Evolutionary conservation across 148 eudicot genomes (phyloP).

Genomic region (Chenopodium formosanum): DNA sequence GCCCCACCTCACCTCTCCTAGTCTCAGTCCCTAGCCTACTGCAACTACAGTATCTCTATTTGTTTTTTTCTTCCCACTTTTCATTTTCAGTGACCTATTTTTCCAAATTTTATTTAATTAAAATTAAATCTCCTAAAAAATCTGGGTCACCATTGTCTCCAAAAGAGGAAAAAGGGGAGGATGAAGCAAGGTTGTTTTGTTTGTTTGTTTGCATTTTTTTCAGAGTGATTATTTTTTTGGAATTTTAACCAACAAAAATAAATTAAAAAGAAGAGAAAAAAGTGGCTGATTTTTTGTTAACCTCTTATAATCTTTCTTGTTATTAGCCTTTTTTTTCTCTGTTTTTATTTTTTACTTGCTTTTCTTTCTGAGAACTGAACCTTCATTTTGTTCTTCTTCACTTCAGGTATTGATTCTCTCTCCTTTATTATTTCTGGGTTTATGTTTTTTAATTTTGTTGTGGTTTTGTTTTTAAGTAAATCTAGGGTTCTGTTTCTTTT

Average conservation of each 20-base stretch:
- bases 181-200: slow-evolving; percentile 7
- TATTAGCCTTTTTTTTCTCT: background rate
- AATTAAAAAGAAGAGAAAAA: background rate
- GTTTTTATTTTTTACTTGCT: background rate
- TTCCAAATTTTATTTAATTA: background rate
- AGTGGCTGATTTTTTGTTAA: slow-evolving; percentile 2
- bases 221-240: background rate
- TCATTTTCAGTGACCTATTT: background rate
- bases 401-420: slow-evolving; percentile 23
- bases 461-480: background rate
- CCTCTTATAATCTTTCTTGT: too few relatives aligned
- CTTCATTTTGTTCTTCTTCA: slow-evolving; percentile 10
- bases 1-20: background rate
- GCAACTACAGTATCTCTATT: background rate
- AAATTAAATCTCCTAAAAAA: background rate
- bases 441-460: background rate
- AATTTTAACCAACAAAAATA: background rate
- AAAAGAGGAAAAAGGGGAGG: slow-evolving; percentile 3
- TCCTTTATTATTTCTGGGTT: background rate
- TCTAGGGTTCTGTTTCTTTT: slow-evolving; percentile 2
- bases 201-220: slow-evolving; percentile 11
- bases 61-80: background rate
- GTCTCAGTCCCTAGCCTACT: background rate
- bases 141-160: slow-evolving; percentile 18
- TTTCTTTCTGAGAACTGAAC: slow-evolving; percentile 10